phyloP scores from a whole-genome alignment of 1,139 yeast species.

The Kurtzmaniella quercitrusa region DNA sequence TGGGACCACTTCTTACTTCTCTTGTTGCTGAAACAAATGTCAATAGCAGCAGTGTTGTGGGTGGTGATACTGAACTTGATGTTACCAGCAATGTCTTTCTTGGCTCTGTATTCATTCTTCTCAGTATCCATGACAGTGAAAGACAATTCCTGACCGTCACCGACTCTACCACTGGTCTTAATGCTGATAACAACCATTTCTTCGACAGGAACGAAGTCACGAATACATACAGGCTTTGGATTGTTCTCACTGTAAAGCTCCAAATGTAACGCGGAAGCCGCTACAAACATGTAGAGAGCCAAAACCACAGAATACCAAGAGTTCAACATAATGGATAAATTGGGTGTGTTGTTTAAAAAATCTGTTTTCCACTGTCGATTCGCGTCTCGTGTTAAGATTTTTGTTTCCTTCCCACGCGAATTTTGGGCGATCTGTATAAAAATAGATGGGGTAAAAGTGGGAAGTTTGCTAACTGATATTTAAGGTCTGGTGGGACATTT shows the following conservation, averaged over 20 bases:
- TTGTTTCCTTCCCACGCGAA: background rate
- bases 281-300: conserved; percentile 13
- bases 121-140: conserved; percentile 59
- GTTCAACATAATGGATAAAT: conserved; percentile 10
- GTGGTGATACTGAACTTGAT: conserved; percentile 79
- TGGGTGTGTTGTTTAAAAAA: too few species aligned
- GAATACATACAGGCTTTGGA: conserved; percentile 60
- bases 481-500: background rate
- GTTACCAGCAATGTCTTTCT: conserved; percentile 62
- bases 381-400: background rate
- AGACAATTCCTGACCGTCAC: conserved; percentile 81
- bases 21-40: conserved; percentile 81
- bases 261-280: conserved; percentile 32
- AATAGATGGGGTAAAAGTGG: background rate
- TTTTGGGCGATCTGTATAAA: background rate
- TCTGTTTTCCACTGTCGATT: background rate
- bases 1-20: conserved; percentile 27
- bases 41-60: conserved; percentile 78
- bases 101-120: conserved; percentile 69
- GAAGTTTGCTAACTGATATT: too few species aligned
- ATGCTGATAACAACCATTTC: conserved; percentile 83
- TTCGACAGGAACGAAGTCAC: conserved; percentile 83
- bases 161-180: conserved; percentile 64
- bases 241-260: conserved; percentile 34
- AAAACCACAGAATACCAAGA: conserved; percentile 6